Evolutionary conservation across 768 basidiomycete species (phyloP).

Genomic region (Calvatia gigantea): DNA sequence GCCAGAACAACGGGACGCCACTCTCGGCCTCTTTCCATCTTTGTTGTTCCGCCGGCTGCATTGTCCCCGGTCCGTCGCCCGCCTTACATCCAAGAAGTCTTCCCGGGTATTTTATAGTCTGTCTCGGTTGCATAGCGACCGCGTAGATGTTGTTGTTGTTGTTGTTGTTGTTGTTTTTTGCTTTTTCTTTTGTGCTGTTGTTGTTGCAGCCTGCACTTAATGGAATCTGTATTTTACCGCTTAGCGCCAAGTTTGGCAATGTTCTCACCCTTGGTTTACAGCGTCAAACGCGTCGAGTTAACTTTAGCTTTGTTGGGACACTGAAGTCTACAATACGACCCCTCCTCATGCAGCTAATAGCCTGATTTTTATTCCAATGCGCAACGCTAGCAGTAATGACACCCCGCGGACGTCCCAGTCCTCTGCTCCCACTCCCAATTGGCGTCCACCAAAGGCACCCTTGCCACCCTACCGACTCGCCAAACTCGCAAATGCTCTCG

Average conservation of each 20-base stretch:
- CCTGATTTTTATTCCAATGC: too few species aligned
- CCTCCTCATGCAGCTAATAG: too few species aligned
- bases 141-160: not conserved
- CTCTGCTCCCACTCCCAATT: conserved; percentile 35
- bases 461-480: conserved; percentile 75
- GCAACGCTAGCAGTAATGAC: conserved; percentile 20
- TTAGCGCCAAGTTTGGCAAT: conserved; percentile 4
- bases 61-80: conserved; percentile 10
- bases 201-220: too few species aligned
- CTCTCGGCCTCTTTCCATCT: conserved; percentile 24
- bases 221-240: not conserved
- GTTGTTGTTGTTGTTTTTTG: too few species aligned
- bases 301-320: too few species aligned
- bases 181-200: too few species aligned
- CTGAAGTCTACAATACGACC: too few species aligned
- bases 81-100: not conserved
- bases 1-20: conserved; percentile 16
- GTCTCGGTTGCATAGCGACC: not conserved
- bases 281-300: too few species aligned
- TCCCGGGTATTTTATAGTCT: not conserved
- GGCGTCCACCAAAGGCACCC: conserved; percentile 69
- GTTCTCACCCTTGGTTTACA: conserved; percentile 7
- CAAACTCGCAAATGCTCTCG: conserved; percentile 82
- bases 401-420: conserved; percentile 23
- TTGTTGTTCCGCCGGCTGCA: conserved; percentile 18